A percentile compares a stretch with the other conserved stretches of the same genome.
Conservation (phyloP, 805 yeast genomes). For the Wickerhamomyces subpelliculosus region DNA sequence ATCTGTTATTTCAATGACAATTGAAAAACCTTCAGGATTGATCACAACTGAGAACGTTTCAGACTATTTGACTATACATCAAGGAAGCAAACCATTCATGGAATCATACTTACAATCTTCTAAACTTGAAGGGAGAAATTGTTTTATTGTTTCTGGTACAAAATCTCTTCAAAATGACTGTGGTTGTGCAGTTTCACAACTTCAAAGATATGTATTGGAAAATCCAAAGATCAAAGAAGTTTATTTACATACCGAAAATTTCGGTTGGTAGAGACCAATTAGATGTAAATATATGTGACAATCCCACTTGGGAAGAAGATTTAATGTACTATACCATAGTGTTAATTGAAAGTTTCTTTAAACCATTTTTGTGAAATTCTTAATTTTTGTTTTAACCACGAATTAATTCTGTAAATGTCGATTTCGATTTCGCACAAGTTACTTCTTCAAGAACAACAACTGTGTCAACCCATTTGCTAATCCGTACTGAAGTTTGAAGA, state of each 20-base stretch:
- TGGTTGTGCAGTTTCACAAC: constrained; percentile 31
- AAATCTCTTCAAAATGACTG: constrained; percentile 30
- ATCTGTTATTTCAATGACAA: neutral
- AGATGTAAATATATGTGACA: too few relatives aligned
- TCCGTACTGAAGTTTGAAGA: too few relatives aligned
- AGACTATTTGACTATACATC: constrained; percentile 3
- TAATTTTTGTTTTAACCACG: too few relatives aligned
- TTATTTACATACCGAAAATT: constrained; percentile 44
- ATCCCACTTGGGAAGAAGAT: too few relatives aligned
- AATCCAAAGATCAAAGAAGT: constrained; percentile 32
- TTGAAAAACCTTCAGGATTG: too few relatives aligned
- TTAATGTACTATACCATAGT: too few relatives aligned
- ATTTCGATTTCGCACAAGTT: too few relatives aligned
- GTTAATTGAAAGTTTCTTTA: too few relatives aligned
- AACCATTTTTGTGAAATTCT: too few relatives aligned
- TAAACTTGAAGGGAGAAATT: constrained; percentile 24
- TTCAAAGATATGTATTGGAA: constrained; percentile 30
- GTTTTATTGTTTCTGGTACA: constrained; percentile 42
- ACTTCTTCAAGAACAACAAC: too few relatives aligned
- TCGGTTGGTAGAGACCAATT: constrained; percentile 43
- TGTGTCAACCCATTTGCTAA: too few relatives aligned
- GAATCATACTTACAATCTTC: constrained; percentile 1
- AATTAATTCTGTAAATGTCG: too few relatives aligned
- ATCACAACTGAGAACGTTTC: neutral
- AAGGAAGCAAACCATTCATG: constrained; percentile 12